Base-by-base conservation (phyloP, 106 monocot genomes). In the Triglochin maritima region DNA sequence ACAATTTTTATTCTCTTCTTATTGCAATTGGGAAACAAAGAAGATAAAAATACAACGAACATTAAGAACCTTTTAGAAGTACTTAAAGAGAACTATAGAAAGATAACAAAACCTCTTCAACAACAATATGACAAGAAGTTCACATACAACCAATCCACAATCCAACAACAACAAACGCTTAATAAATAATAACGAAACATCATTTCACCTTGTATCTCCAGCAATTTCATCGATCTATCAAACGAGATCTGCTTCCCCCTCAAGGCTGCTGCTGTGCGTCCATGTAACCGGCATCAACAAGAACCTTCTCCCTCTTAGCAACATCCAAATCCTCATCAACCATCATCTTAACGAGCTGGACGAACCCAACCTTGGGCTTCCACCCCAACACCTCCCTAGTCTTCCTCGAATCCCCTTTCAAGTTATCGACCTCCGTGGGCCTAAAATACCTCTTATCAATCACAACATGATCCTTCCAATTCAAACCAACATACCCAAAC, bases 401-500 rank as follows among this genome's bases (percentile, higher is more conserved):
- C 85, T 90, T 90, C 66, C 71, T 71, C 4, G 95, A 85, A 76
- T 96, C 95, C 11, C 95, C 95, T 70, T 81, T 79, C 59, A 96
- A 71, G 65, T 84, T 88, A 44, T 96, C 95, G 41, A 96, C 95
- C 76, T 96, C 95, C 17, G 95, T 76, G 0, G 95, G 95, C 57
- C 95, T 64, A 64, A 96, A 96, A 67, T 96, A 96, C 76, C 83
- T 77, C 64, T 81, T 79, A 72, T 96, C 95, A 45, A 96, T 90
- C 70, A 80, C 80, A n/a, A 96, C 95, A 69, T 96, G 95, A 46
- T 90, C 90, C 83, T 82, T 90, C 90, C 90, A 96, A 17, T 88
- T 42, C 9, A 96, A 56, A 7, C 81, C 90, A 1, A 79, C 95
- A 45, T 83, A 81, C 46, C 90, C 85, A 54, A 96, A 96, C 3